A percentile compares a stretch with the other conserved stretches of the same genome.
Evolutionary conservation across 2,329 filamentous ascomycete genomes (phyloP).

Genomic region (Stemphylium beticola): DNA sequence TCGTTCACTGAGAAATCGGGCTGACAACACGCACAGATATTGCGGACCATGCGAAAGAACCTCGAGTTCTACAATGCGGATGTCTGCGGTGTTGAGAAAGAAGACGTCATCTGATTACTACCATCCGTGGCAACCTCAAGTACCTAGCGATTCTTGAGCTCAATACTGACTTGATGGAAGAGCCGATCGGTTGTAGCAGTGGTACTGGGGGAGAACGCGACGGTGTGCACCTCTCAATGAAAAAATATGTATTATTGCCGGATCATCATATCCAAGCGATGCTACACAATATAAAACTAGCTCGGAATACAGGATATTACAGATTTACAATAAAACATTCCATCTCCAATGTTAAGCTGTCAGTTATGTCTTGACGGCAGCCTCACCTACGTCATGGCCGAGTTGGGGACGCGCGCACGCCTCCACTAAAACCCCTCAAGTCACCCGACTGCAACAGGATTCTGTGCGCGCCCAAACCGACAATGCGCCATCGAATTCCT

Average conservation of each 20-base stretch:
- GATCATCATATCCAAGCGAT: too few relatives aligned
- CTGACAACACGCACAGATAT: constrained; percentile 5
- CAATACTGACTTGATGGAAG: too few relatives aligned
- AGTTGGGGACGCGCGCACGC: constrained; percentile 4
- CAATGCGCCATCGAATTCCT: constrained; percentile 2
- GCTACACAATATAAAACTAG: too few relatives aligned
- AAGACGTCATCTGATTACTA: not conserved
- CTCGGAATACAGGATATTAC: too few relatives aligned
- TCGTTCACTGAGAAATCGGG: not conserved
- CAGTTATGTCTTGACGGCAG: not conserved
- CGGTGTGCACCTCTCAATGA: too few relatives aligned
- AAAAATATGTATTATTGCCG: too few relatives aligned
- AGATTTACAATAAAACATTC: too few relatives aligned
- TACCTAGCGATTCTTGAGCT: not conserved
- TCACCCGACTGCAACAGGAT: constrained; percentile 6
- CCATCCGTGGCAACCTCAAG: not conserved
- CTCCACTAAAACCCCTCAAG: constrained; percentile 9
- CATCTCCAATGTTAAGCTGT: not conserved
- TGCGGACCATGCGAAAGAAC: constrained; percentile 7
- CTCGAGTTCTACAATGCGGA: not conserved
- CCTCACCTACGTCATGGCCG: constrained; percentile 9
- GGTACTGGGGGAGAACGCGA: too few relatives aligned
- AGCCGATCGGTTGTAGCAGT: too few relatives aligned
- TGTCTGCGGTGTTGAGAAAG: not conserved
- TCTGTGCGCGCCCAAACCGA: constrained; percentile 4